Base-by-base conservation (phyloP, 2,329 filamentous ascomycete species). In the Fusarium decemcellulare region DNA sequence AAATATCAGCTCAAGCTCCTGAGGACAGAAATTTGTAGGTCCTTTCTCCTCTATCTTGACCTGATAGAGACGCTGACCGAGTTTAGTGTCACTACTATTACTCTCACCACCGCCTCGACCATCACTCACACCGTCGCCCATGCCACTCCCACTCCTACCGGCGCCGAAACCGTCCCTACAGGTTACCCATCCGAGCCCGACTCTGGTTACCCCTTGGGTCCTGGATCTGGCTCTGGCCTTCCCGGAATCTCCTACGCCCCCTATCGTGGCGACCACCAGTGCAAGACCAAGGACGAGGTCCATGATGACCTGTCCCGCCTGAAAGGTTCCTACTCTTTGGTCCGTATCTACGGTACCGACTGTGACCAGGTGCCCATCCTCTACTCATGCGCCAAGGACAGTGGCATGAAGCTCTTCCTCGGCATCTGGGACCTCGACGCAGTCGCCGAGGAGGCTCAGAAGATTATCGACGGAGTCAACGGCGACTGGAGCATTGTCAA, bases 301-400 rank as follows among this genome's bases (percentile, higher is more conserved):
- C 83, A 87, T 63, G 76, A 81, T 18, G 93, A 97, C 74, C 88
- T 96, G 71, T 80, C 81, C 15, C 80, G 80, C 54, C 82, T 89
- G 30, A 82, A 81, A 14, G 77, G 80, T 23, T 78, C 80, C 14
- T 94, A 92, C 79, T 84, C 84, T 16, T 79, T 90, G 37, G 82
- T 97, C 58, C 92, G 94, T 53, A 87, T 93, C 75, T 97, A 97
- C 76, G 94, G 93, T 55, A 89, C 90, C 61, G 93, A 94, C 78
- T 97, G 94, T 79, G 83, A 93, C 74, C 92, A 95, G 77, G 86
- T 93, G 40, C 78, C 84, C 3, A 88, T 85, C 14, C 87, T 92
- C 16, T 81, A 92, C 34, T 79, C 84, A 11, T 90, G 91, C 9
- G 91, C 90, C 39, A 88, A 88, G 72, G 79, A 84, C n/a, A 85